Evolutionary conservation across 768 basidiomycete genomes (phyloP), one percentile per base, ranked within the genome.

Genomic region (Lanmaoa pseudosensibilis): DNA sequence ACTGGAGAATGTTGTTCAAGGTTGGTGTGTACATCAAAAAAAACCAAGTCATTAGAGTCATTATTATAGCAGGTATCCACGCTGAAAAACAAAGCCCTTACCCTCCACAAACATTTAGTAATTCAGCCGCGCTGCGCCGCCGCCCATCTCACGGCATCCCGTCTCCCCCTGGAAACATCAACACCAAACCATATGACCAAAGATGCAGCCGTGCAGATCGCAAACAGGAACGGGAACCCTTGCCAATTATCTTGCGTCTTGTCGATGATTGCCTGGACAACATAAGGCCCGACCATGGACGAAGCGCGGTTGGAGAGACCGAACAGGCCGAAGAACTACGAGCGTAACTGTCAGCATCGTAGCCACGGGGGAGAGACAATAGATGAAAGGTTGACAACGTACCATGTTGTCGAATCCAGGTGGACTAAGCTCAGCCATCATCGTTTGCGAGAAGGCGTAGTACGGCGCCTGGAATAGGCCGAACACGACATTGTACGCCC

Each of bases 401-500:
- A 80, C 82, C 83, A 84, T 92, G 66, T 92, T 90, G 62, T 94
- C 92, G 65, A 90, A 94, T 1, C 92, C 92, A 1, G 90, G 88
- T 13, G 92, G 92, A 7, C 88, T 85, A 12, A 95, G 81, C 69
- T 94, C 92, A 1, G 89, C 88, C 89, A 92, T 92, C 87, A 90
- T 88, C 0, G 88, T 91, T 67, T 90, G 86, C 4, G 90, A 84
- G 67, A 88, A 91, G 1, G 92, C 89, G 66, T 90, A 94, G 73
- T 92, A 94, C 0, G 92, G 92, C 1, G 88, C 88, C 74, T 92
- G 88, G 78, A 91, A 91, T 10, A 92, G 71, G 13, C 90, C 90
- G 62, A 87, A 90, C 3, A 92, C 71, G 47, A 90, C 77, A 56
- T 91, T 92, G 73, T 92, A 93, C 5, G 83, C 84, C 86, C 87